A percentile compares a stretch with the other conserved stretches of the same genome.
phyloP scores from a whole-genome alignment of 2,329 filamentous ascomycete species.

The Trichophyton benhamiae region DNA sequence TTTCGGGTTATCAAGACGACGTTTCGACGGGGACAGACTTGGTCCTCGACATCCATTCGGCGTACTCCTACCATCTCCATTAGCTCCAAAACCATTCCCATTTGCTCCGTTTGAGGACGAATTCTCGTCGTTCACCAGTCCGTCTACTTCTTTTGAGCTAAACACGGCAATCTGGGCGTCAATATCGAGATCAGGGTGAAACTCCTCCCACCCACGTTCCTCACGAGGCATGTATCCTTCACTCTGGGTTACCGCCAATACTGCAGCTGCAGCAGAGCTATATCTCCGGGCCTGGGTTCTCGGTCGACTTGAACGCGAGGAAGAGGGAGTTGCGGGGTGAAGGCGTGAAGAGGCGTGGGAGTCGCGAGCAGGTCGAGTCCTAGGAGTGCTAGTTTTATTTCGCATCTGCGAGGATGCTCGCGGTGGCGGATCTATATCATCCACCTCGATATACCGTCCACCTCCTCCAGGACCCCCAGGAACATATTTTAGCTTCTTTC shows the following conservation, averaged over 20 bases:
- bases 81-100: slow-evolving; percentile 17
- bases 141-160: slow-evolving; percentile 73
- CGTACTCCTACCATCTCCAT: slow-evolving; percentile 18
- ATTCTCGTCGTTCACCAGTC: slow-evolving; percentile 40
- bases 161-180: slow-evolving; percentile 68
- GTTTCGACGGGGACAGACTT: slow-evolving; percentile 34
- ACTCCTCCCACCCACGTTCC: slow-evolving; percentile 94
- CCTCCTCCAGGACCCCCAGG: slow-evolving; percentile 79
- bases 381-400: slow-evolving; percentile 22
- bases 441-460: slow-evolving; percentile 67
- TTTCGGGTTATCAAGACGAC: slow-evolving; percentile 52
- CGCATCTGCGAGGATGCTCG: neutral
- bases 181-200: slow-evolving; percentile 89
- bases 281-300: slow-evolving; percentile 47
- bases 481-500: slow-evolving; percentile 64
- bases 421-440: slow-evolving; percentile 49
- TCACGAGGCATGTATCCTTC: slow-evolving; percentile 97
- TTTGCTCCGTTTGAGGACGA: slow-evolving; percentile 13
- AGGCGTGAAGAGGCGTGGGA: slow-evolving; percentile 31
- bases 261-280: slow-evolving; percentile 71
- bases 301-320: slow-evolving; percentile 30
- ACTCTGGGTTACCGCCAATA: slow-evolving; percentile 76
- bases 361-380: slow-evolving; percentile 30
- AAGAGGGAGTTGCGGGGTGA: slow-evolving; percentile 17
- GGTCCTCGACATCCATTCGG: slow-evolving; percentile 6